phyloP scores from a whole-genome alignment of 495 filamentous ascomycete genomes.

The Talaromyces liani region DNA sequence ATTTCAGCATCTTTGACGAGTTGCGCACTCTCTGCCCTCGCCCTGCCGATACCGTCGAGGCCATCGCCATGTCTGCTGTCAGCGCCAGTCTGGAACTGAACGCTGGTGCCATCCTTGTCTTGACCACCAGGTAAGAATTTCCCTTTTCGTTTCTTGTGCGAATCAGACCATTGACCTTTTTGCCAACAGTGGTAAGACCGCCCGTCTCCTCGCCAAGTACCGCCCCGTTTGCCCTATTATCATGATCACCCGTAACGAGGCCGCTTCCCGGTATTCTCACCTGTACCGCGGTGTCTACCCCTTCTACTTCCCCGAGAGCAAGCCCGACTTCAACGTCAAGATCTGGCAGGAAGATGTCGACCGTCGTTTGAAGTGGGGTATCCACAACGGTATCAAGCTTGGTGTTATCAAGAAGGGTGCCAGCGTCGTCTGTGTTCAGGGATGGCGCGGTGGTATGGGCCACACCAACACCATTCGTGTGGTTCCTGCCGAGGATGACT shows the following conservation, averaged over 20 bases:
- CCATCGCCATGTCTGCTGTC: slow-evolving; percentile 92
- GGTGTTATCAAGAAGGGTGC: slow-evolving; percentile 77
- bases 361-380: slow-evolving; percentile 90
- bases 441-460: slow-evolving; percentile 95
- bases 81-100: slow-evolving; percentile 91
- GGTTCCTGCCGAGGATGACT: slow-evolving; percentile 58
- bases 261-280: slow-evolving; percentile 83
- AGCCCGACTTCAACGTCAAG: slow-evolving; percentile 87
- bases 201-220: slow-evolving; percentile 94
- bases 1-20: slow-evolving; percentile 95
- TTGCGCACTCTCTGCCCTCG: slow-evolving; percentile 72
- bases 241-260: slow-evolving; percentile 87
- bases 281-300: slow-evolving; percentile 97
- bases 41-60: slow-evolving; percentile 80
- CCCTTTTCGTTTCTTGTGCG: not conserved
- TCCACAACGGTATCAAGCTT: slow-evolving; percentile 73
- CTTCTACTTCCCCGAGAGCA: slow-evolving; percentile 84
- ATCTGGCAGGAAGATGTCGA: slow-evolving; percentile 98
- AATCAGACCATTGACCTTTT: not conserved
- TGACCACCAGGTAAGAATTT: slow-evolving; percentile 71
- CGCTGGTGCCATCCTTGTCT: slow-evolving; percentile 86
- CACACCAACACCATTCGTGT: slow-evolving; percentile 93
- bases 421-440: slow-evolving; percentile 89
- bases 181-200: slow-evolving; percentile 66
- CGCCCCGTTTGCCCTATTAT: slow-evolving; percentile 96